Percentiles rank a stretch among this genome's conserved stretches.
Evolutionary conservation across 495 filamentous ascomycete species (phyloP).

Genomic region (Podospora pseudopauciseta): DNA sequence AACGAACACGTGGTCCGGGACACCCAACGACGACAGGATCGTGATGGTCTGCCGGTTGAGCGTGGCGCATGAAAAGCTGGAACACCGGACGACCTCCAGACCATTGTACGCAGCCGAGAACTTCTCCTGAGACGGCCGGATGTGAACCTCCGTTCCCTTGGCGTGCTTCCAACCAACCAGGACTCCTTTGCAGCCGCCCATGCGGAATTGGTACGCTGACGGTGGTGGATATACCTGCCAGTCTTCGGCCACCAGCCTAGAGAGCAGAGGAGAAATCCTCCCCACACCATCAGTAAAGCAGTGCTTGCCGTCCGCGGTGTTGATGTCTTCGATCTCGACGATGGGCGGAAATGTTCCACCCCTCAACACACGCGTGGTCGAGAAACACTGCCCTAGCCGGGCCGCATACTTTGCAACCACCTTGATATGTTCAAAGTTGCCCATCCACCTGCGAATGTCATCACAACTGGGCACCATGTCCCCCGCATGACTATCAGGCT

Average conservation of each 20-base stretch:
- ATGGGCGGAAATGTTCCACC: slow-evolving; percentile 41
- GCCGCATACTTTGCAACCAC: slow-evolving; percentile 82
- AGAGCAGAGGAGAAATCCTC: slow-evolving; percentile 78
- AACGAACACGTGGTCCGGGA: slow-evolving; percentile 63
- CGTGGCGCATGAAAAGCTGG: slow-evolving; percentile 66
- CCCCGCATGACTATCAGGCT: slow-evolving; percentile 40
- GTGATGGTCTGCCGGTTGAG: slow-evolving; percentile 88
- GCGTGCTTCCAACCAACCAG: slow-evolving; percentile 66
- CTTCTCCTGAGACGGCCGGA: slow-evolving; percentile 82
- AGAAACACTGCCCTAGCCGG: slow-evolving; percentile 90
- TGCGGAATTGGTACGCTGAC: slow-evolving; percentile 85
- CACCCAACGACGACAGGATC: slow-evolving; percentile 73
- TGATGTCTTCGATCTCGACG: slow-evolving; percentile 62
- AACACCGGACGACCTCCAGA: slow-evolving; percentile 80
- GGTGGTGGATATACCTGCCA: slow-evolving; percentile 58
- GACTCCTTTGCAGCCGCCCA: slow-evolving; percentile 90
- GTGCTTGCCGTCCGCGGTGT: slow-evolving; percentile 62
- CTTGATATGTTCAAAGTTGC: slow-evolving; percentile 71
- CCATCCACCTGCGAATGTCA: slow-evolving; percentile 88
- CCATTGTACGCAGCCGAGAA: slow-evolving; percentile 68
- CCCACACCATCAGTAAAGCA: slow-evolving; percentile 92
- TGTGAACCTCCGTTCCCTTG: slow-evolving; percentile 59
- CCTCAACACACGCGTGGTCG: slow-evolving; percentile 73
- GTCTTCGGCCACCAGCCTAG: slow-evolving; percentile 62
- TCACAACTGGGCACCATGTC: slow-evolving; percentile 56